These are phyloP conservation scores for Lichtheimia hyalospora DNA, from an alignment of 371 early-diverging fungal genomes.

Conservation along the genomic window DNA sequence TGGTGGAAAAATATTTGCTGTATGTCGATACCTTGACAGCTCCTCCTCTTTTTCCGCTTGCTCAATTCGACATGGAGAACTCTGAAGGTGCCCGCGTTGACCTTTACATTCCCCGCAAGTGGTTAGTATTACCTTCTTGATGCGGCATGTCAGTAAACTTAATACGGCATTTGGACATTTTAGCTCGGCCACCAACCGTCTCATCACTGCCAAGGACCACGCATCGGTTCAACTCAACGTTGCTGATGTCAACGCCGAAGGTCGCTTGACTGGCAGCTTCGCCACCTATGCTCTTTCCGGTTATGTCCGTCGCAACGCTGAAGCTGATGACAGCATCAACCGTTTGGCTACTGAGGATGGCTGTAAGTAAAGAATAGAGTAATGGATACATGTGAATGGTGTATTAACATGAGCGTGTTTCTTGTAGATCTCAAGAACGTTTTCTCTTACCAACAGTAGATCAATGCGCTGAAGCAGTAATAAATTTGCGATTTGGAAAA, in stretches of 20 bases:
- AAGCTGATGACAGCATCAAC: slow-evolving; percentile 97
- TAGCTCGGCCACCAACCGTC: slow-evolving; percentile 56
- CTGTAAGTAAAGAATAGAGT: slow-evolving; percentile 30
- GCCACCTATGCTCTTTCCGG: slow-evolving; percentile 94
- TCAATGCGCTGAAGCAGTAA: neutral
- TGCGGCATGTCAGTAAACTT: neutral
- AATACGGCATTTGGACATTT: neutral
- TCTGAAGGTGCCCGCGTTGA: slow-evolving; percentile 79
- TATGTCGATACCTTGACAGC: neutral
- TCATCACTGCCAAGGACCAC: slow-evolving; percentile 86
- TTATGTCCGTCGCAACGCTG: slow-evolving; percentile 87
- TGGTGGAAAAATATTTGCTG: slow-evolving; percentile 4
- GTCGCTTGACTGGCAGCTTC: slow-evolving; percentile 75
- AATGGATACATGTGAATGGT: neutral
- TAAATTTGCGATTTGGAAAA: no score
- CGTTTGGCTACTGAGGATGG: slow-evolving; percentile 93
- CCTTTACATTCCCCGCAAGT: slow-evolving; percentile 96
- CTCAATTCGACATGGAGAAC: slow-evolving; percentile 57
- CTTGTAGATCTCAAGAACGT: slow-evolving; percentile 49
- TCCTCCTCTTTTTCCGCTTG: slow-evolving; percentile 12
- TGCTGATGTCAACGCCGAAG: slow-evolving; percentile 90
- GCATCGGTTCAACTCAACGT: slow-evolving; percentile 98
- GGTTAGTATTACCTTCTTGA: slow-evolving; percentile 52
- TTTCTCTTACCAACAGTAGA: slow-evolving; percentile 53
- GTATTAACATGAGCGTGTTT: neutral